Base-by-base conservation (phyloP, 768 basidiomycete species). In the Kwoniella newhampshirensis region DNA sequence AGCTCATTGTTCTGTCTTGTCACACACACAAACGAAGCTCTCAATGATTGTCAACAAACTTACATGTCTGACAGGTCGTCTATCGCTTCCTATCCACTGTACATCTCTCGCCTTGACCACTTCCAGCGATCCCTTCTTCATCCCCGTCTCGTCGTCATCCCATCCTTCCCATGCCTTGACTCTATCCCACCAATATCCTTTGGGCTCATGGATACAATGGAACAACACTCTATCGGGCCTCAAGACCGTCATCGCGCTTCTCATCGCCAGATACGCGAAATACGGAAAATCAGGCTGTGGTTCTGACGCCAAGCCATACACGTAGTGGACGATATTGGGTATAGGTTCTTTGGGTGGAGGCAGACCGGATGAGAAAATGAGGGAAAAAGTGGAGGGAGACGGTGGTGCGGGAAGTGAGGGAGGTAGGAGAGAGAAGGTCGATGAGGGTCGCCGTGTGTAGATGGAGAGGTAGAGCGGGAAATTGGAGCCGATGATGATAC, bases 131-230 rank as follows among this genome's bases (percentile, higher is more conserved):
- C 66, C 66, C 39, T 40, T 66, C 21, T 20, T 52, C 48, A 46
- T 25, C 2, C 57, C 49, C n/a, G 57, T 45, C 8, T 51, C 53
- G 18, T 56, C 63, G 25, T 61, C 65, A 3, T 47, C 40, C 63
- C 63, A 67, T 9, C 68, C 68, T 44, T 68, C 65, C 62, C 65
- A 67, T 44, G 58, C 42, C 37, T 51, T 54, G 20, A 73, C 61
- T 35, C 67, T 53, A 40, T 70, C 66, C 72, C 74, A 77, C 66
- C 68, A 77, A 54, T 69, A 77, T 5, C 74, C 74, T 9, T 30
- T 41, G 1, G 74, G 73, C 41, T 66, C 63, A 36, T 68, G 44
- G n/a, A 71, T 54, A 57, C 75, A 71, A 45, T 75, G 75, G 28
- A 78, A 68, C 62, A 70, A 60, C 20, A 78, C 57, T 44, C 57